phyloP scores from a whole-genome alignment of 176 grass and related monocot species.

The Thinopyrum elongatum region DNA sequence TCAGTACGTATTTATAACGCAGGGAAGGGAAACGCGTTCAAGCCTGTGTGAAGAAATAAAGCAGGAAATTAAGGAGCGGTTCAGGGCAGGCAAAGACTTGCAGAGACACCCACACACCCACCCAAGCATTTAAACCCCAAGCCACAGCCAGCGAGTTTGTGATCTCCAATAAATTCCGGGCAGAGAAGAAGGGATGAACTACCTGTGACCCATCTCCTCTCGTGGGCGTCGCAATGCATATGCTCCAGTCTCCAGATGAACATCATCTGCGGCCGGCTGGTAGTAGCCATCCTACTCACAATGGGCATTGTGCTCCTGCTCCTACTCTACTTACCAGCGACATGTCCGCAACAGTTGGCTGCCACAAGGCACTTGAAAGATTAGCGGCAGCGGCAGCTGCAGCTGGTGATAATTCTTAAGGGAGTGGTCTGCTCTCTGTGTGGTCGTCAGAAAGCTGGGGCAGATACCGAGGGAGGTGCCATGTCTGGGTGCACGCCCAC shows the following conservation, averaged over 20 bases:
- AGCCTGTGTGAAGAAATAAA: background rate
- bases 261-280: background rate
- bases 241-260: background rate
- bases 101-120: background rate
- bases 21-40: background rate
- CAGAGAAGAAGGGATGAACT: too few relatives aligned
- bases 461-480: slow-evolving; percentile 7
- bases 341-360: background rate
- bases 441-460: background rate
- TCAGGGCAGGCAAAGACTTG: slow-evolving; percentile 28
- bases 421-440: background rate
- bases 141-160: background rate
- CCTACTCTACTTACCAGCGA: background rate
- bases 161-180: too few relatives aligned
- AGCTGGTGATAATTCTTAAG: background rate
- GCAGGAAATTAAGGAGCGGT: slow-evolving; percentile 26
- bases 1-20: background rate
- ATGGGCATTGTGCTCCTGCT: background rate
- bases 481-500: slow-evolving; percentile 1
- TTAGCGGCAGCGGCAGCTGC: background rate
- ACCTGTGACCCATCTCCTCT: background rate
- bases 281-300: background rate
- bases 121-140: background rate
- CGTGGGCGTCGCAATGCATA: background rate
- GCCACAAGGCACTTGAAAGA: background rate